phyloP scores from a whole-genome alignment of 495 filamentous ascomycete genomes.

The Penicillium atrosanguineum region DNA sequence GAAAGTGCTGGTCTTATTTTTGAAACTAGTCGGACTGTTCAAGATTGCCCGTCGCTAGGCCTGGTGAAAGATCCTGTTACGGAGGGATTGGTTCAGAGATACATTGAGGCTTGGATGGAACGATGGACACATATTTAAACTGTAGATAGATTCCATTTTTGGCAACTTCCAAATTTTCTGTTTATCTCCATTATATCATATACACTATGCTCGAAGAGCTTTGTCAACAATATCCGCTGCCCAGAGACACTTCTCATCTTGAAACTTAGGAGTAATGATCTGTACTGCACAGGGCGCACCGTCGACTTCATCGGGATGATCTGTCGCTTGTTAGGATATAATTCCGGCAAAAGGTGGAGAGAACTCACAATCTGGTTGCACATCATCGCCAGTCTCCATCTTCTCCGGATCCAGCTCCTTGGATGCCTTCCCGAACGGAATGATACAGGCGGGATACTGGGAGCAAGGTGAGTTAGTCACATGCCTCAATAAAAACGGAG shows the following conservation, averaged over 20 bases:
- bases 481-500: background rate
- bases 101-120: slow-evolving; percentile 25
- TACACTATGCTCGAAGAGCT: slow-evolving; percentile 9
- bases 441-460: slow-evolving; percentile 36
- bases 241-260: slow-evolving; percentile 44
- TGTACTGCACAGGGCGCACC: slow-evolving; percentile 41
- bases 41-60: slow-evolving; percentile 19
- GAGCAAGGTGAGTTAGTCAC: background rate
- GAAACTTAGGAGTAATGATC: slow-evolving; percentile 36
- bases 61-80: slow-evolving; percentile 17
- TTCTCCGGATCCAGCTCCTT: slow-evolving; percentile 35
- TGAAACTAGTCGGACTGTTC: slow-evolving; percentile 18
- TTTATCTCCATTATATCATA: background rate
- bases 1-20: slow-evolving; percentile 13
- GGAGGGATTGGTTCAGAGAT: slow-evolving; percentile 21
- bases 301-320: slow-evolving; percentile 32
- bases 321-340: slow-evolving; percentile 10
- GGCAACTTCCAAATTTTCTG: background rate
- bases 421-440: slow-evolving; percentile 32
- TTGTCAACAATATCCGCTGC: slow-evolving; percentile 34
- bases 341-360: background rate
- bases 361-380: slow-evolving; percentile 37
- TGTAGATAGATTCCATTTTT: background rate
- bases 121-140: slow-evolving; percentile 15
- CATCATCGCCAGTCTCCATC: slow-evolving; percentile 19